phyloP scores from a whole-genome alignment of 2,329 filamentous ascomycete species.

The Emmonsiellopsis sp. region DNA sequence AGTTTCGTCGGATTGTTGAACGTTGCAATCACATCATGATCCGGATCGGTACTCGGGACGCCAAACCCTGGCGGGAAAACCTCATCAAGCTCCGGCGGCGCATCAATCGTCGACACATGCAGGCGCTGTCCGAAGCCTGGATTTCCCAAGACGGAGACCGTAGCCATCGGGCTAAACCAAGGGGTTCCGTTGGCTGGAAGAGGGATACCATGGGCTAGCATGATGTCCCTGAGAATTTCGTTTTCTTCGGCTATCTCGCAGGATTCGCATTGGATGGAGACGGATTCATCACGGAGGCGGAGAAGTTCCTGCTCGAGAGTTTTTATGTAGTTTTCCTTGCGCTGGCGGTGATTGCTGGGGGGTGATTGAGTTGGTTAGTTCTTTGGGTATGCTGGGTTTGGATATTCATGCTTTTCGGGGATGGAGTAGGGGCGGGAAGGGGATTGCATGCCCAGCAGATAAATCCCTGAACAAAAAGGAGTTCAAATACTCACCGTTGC shows the following conservation, averaged over 20 bases:
- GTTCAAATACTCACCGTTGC: conserved; percentile 15
- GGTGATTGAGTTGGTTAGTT: background rate
- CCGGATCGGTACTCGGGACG: background rate
- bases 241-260: conserved; percentile 12
- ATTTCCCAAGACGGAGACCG: conserved; percentile 9
- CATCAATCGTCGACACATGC: conserved; percentile 7
- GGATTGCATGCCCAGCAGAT: no score
- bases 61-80: conserved; percentile 9
- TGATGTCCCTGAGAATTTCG: conserved; percentile 13
- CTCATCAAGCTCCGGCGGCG: background rate
- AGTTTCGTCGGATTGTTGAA: background rate
- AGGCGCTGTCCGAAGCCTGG: conserved; percentile 12
- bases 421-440: background rate
- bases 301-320: conserved; percentile 19
- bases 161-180: conserved; percentile 7
- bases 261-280: conserved; percentile 9
- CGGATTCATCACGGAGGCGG: conserved; percentile 17
- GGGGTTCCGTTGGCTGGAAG: conserved; percentile 1
- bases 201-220: conserved; percentile 13
- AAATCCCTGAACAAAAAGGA: background rate
- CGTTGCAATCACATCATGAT: background rate
- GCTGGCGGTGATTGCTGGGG: conserved; percentile 20
- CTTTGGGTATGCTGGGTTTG: background rate
- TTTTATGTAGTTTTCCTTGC: conserved; percentile 23
- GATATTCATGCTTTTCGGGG: background rate